Evolutionary conservation across 495 filamentous ascomycete genomes (phyloP).

Genomic region (Xylaria venustula): DNA sequence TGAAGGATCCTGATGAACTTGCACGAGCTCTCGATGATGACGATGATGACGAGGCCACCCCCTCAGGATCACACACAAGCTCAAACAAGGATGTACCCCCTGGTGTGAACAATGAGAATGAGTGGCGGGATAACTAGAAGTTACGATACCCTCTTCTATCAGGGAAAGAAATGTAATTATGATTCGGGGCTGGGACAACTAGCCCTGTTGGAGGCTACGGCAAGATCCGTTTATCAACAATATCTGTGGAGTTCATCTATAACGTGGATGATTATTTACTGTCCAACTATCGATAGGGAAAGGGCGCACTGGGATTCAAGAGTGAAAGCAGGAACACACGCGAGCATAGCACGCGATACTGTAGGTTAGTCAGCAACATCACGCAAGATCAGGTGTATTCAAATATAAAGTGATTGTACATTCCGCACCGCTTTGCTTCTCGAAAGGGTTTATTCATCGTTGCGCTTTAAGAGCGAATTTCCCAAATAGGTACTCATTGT

Average conservation of each 20-base stretch:
- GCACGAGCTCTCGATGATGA: slow-evolving; percentile 51
- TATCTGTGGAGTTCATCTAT: background rate
- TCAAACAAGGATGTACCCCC: slow-evolving; percentile 21
- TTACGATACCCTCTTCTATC: background rate
- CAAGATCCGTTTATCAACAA: background rate
- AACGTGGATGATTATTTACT: background rate
- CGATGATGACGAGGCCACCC: slow-evolving; percentile 36
- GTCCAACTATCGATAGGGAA: background rate
- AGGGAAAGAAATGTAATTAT: background rate
- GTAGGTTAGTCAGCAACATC: background rate
- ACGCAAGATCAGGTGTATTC: no score
- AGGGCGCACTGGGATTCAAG: slow-evolving; percentile 3
- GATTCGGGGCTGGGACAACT: no score
- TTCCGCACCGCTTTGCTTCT: no score
- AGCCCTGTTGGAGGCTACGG: background rate
- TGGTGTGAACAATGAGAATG: slow-evolving; percentile 38
- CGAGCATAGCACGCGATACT: background rate
- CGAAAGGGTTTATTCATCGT: no score
- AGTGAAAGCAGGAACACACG: background rate
- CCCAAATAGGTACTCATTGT: no score
- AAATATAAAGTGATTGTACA: no score
- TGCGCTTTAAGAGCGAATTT: no score
- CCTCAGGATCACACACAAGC: slow-evolving; percentile 12
- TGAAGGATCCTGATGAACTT: slow-evolving; percentile 58
- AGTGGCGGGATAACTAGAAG: slow-evolving; percentile 40